These are phyloP conservation scores for Epithele typhae DNA, from an alignment of 768 basidiomycete species.

Conservation along the genomic window DNA sequence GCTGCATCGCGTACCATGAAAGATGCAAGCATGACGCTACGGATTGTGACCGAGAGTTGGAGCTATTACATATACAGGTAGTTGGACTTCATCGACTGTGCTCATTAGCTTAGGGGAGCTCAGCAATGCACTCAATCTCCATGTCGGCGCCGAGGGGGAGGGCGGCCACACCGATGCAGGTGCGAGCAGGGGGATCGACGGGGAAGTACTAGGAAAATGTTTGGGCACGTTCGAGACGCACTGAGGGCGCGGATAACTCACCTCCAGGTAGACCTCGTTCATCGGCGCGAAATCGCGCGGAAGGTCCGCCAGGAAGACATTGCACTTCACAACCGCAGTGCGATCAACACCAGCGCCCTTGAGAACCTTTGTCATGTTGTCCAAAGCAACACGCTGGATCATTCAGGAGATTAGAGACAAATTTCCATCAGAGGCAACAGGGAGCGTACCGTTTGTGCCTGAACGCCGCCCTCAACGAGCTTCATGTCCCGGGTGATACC, in stretches of 20 bases:
- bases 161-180: conserved; percentile 51
- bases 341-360: conserved; percentile 34
- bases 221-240: too few relatives aligned
- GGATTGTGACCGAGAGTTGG: too few relatives aligned
- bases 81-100: too few relatives aligned
- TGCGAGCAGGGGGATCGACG: conserved; percentile 47
- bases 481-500: conserved; percentile 29
- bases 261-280: conserved; percentile 36
- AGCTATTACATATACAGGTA: too few relatives aligned
- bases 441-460: conserved; percentile 33
- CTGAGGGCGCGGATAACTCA: too few relatives aligned
- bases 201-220: conserved; percentile 45
- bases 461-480: conserved; percentile 33
- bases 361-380: conserved; percentile 36
- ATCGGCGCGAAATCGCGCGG: conserved; percentile 33
- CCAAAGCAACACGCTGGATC: conserved; percentile 31
- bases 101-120: conserved; percentile 19
- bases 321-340: conserved; percentile 37
- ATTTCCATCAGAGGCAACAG: not conserved
- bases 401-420: too few relatives aligned
- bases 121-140: conserved; percentile 61
- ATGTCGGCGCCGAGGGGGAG: conserved; percentile 52
- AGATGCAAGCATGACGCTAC: too few relatives aligned
- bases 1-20: too few relatives aligned
- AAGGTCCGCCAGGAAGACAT: conserved; percentile 35